Base-by-base conservation (phyloP, 73 alveolate genomes). In the Uronychia setigera region DNA sequence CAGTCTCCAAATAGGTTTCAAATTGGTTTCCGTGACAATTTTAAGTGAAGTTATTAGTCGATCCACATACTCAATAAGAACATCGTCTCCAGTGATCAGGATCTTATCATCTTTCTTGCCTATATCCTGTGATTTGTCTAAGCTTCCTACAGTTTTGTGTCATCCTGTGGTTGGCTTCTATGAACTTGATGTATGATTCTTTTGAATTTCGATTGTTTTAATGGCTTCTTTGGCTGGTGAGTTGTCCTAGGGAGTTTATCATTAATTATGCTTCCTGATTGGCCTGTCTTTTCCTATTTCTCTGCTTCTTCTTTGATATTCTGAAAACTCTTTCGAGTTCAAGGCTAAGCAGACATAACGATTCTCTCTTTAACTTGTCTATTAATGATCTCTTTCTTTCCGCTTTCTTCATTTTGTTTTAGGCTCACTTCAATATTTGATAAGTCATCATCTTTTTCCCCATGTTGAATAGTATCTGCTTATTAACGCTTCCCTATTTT, bases 51-150 rank as follows among this genome's bases (percentile, higher is more conserved):
- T 81, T 57, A 86, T 77, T 29, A 88, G 81, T 27, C 94, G 26
- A 1, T 74, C 78, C 31, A 88, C 85, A 46, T 88, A 88, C 60
- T 88, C 94, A 32, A 88, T 88, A 27, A 88, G 32, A 14, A 88
- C 89, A 58, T 88, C 94, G 33, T 88, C 94, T 11, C 90, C 94
- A 31, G 94, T 88, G 1, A 88, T 86, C 77, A 81, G 26, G n/a
- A 87, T 31, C 60, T 87, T 80, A 32, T 81, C 90, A 5, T 32
- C 35, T 26, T 29, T 60, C 32, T 82, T 31, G 31, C 58, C 86
- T 58, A 9, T 26, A 1, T 31, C 34, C 77, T 91, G 9, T 79
- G 35, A 27, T 79, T 25, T 29, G 29, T 80, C 27, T 57, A 80
- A 26, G 30, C 79, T 82, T 46, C 67, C 67, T 11, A 5, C 67